These are phyloP conservation scores for Pterocarpus santalinus DNA, from an alignment of 306 rosid species.

Conservation along the genomic window DNA sequence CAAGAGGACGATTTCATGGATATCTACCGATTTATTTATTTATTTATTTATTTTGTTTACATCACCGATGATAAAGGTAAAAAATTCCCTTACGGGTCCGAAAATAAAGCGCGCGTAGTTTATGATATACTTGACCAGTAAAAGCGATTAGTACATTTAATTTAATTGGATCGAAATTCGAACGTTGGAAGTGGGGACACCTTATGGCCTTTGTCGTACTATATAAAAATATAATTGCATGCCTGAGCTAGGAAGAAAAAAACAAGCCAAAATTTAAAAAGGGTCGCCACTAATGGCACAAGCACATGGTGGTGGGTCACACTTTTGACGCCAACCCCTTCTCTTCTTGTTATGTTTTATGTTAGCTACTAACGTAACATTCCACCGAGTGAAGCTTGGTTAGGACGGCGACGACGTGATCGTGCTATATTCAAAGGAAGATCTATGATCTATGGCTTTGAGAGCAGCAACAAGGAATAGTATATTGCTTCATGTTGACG, in stretches of 20 bases:
- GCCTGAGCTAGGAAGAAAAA: not conserved
- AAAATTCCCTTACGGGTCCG: conserved; percentile 20
- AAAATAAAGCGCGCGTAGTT: conserved; percentile 40
- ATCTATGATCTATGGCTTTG: not conserved
- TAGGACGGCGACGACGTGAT: conserved; percentile 32
- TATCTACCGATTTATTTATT: not conserved
- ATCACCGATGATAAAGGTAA: conserved; percentile 25
- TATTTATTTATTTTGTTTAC: no score
- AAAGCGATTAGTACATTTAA: not conserved
- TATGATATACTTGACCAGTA: not conserved
- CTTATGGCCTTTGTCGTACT: conserved; percentile 34
- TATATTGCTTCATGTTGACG: conserved; percentile 42
- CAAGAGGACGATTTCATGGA: not conserved
- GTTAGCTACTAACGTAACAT: not conserved
- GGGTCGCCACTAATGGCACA: conserved; percentile 18
- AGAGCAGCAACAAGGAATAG: not conserved
- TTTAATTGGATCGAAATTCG: conserved; percentile 44
- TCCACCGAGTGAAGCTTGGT: not conserved
- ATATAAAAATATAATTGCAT: not conserved
- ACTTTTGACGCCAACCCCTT: not conserved
- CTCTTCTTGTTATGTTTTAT: not conserved
- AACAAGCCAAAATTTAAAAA: conserved; percentile 10
- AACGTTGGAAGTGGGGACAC: conserved; percentile 60
- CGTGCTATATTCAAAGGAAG: not conserved
- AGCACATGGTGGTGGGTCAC: conserved; percentile 59